Base-by-base conservation (phyloP, 805 yeast genomes). In the Yarrowia yakushimensis region DNA sequence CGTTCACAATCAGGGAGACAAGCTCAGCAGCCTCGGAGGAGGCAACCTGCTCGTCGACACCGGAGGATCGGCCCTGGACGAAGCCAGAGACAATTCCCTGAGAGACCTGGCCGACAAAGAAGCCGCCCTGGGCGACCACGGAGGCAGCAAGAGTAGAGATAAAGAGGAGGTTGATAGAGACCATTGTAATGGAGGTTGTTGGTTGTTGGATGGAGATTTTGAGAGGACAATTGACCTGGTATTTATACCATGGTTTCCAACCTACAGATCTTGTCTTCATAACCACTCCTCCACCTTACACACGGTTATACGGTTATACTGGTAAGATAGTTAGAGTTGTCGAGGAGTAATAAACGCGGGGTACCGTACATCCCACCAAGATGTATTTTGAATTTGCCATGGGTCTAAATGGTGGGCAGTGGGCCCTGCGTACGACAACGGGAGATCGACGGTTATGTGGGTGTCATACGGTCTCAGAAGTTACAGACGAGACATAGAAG, bases 91-190 rank as follows among this genome's bases (percentile, higher is more conserved):
- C 63, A 34, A 55, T 37, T 30, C 33, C 18, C 31, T 31, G 25
- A 27, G 60, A 27, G 57, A 65, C 10, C 27, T 41, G 60, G 46
- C 36, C 18, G 22, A 62, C 62, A 23, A 63, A 52, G 37, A 52
- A 52, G 30, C 25, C 48, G 15, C 18, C 43, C 13, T 55, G 64
- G 27, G 64, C 65, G 15, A 42, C 30, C 23, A 45, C 65, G 1
- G 48, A 55, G 20, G 63, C 46, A n/a, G 60, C 66, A 31, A 39
- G 61, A 57, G 59, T 63, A 50, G 46, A 28, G 36, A 27, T 41
- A 46, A 63, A 31, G 69, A 68, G 41, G 72, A 68, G 28, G 66
- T 70, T 46, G 72, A 71, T 17, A 66, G 71, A 41, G 70, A 70
- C 65, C 65, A 63, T 63, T 34, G 52, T 45, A 12, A n/a, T 7